Percentiles rank a stretch among this genome's conserved stretches.
These are phyloP conservation scores for Boeremia lycopersici DNA, from an alignment of 2,329 filamentous ascomycete species.

Conservation along the genomic window DNA sequence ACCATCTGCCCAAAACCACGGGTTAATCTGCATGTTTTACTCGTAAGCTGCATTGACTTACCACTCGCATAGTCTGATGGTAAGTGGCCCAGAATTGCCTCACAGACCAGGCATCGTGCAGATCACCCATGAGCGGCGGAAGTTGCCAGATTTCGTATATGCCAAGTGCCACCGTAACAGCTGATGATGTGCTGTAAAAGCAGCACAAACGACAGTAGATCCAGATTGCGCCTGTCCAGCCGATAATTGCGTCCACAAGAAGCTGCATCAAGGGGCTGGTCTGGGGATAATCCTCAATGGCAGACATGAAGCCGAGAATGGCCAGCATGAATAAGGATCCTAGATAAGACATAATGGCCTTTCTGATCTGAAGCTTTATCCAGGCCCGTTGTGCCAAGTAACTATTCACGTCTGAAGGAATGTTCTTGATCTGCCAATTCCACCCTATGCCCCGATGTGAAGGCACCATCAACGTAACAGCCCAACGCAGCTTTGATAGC, in stretches of 20 bases:
- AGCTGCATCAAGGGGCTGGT: not conserved
- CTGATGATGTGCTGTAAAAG: not conserved
- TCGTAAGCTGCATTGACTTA: not conserved
- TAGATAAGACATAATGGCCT: not conserved
- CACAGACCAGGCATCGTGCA: not conserved
- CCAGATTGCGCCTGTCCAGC: not conserved
- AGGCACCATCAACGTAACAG: not conserved
- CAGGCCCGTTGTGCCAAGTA: not conserved
- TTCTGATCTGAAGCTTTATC: not conserved
- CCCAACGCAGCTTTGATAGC: not conserved
- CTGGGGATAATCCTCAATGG: not conserved
- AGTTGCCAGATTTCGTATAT: not conserved
- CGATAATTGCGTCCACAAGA: not conserved
- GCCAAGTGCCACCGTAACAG: not conserved
- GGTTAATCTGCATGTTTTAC: not conserved
- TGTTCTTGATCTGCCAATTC: constrained; percentile 3
- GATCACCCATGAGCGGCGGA: not conserved
- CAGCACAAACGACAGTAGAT: not conserved
- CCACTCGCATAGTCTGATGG: constrained; percentile 1
- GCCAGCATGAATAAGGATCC: not conserved
- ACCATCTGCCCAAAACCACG: not conserved
- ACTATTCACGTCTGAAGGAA: not conserved
- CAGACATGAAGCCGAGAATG: not conserved
- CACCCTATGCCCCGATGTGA: not conserved
- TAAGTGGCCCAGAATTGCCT: constrained; percentile 1